Evolutionary conservation across 1,284 basidiomycete species (phyloP), one percentile per base, ranked within the genome.

Genomic region (Pascua guehoae): DNA sequence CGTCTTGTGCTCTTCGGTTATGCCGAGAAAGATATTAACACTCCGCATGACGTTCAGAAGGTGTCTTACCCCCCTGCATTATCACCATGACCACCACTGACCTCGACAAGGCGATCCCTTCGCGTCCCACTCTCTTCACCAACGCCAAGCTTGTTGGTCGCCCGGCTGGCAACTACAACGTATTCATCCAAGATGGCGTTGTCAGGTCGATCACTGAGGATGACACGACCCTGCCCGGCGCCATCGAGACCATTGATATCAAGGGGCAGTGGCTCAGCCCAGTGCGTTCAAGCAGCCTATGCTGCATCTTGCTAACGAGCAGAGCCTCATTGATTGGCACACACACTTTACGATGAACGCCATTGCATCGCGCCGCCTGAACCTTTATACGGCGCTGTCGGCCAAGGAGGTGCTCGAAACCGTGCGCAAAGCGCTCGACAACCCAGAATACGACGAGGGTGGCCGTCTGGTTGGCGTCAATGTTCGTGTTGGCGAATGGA

Each of bases 311-410:
- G 32, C 36, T 4, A 41, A 40, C 18, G n/a, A n/a, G 17, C 45
- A 69, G 47, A 62, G 64, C 12, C 53, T 72, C 42, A 58, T 70
- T n/a, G 71, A 72, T 52, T 59, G 58, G 50, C 71, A 72, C 57
- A 66, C 64, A 8, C 70, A 72, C 56, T 68, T 66, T 40, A 61
- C 62, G 17, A 56, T 66, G 37, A 67, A 65, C 60, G 57, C 68
- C 17, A 50, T 68, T n/a, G 61, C 60, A 14, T 24, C 53, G 3
- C 60, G 59, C 39, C 62, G 70, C 11, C 56, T 69, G 10, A 58
- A 71, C 61, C 58, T 70, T 1, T 45, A 61, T 47, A 32, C 18
- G 9, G 57, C 57, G 11, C 55, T 37, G n/a, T 64, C 65, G 2
- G 67, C 64, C 12, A 44, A 49, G 10, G 59, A 64, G 14, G n/a